Evolutionary conservation across 176 grass and related monocot genomes (phyloP), one percentile per base, ranked within the genome.

Genomic region (Lolium multiflorum): DNA sequence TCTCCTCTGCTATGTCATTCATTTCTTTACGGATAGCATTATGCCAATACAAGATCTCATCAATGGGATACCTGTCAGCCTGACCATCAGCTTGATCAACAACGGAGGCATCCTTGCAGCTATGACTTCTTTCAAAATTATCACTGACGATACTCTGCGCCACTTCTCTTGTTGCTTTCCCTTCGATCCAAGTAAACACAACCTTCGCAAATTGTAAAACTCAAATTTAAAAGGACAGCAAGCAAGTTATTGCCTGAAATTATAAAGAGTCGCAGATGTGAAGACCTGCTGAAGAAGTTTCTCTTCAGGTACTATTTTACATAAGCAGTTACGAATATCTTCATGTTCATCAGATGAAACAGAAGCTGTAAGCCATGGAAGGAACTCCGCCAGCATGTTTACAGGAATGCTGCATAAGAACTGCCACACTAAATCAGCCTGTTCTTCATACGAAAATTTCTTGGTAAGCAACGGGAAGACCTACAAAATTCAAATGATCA

Each of bases 11-110:
- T 87, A 99, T 97, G 83, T 93, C 94, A 89, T 81, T 67, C 35
- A 99, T 77, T 80, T 99, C 97, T 85, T 89, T 80, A 52, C 92
- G 92, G 46, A 99, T 99, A 74, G 97, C 90, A 76, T 94, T 97
- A 84, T 99, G 97, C 97, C 97, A 99, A 87, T 85, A 88, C 81
- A 99, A 83, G 70, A 99, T 99, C 66, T 99, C 97, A 83, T 99
- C 92, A 88, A 99, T 99, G 57, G 97, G 97, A 79, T 93, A 87
- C 44, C 48, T 87, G 61, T 28, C 80, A 68, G 54, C 65, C 72
- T 84, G 79, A 78, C 58, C 47, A 76, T 52, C 75, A 75, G 5
- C 62, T 81, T 88, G 74, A 48, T 92, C 85, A 80, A 68, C 59
- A 39, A 61, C 50, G 15, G 47, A 69, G 10, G 64, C 77, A 85